phyloP scores from a whole-genome alignment of 441 rosid species.

The Brassica hybrid region DNA sequence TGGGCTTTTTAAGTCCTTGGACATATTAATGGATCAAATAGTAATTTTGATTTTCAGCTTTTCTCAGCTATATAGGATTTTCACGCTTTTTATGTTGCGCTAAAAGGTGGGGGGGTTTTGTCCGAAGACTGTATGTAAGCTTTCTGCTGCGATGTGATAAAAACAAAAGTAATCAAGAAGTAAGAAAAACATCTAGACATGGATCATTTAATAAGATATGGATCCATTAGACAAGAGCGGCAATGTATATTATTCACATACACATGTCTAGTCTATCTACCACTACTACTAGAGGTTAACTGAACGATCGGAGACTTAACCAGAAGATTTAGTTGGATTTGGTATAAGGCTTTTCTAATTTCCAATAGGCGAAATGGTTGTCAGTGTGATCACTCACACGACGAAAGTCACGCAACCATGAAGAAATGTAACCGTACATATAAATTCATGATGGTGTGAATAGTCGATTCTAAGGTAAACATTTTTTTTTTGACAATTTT shows the following conservation, averaged over 20 bases:
- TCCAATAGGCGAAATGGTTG: neutral
- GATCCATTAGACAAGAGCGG: neutral
- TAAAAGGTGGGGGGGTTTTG: neutral
- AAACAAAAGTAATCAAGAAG: neutral
- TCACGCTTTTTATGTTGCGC: neutral
- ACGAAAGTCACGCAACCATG: neutral
- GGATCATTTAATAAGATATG: neutral
- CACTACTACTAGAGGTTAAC: neutral
- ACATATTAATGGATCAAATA: too few species aligned
- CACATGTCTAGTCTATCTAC: neutral
- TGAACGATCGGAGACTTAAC: neutral
- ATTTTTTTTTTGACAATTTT: neutral
- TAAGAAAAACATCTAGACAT: neutral
- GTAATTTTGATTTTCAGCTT: neutral
- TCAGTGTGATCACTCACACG: neutral
- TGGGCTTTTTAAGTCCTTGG: neutral
- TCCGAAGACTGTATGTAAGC: neutral
- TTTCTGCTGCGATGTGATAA: neutral
- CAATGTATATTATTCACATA: neutral
- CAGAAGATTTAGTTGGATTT: neutral
- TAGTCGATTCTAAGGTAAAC: neutral
- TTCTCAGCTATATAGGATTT: neutral
- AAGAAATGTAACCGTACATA: neutral
- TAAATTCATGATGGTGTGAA: neutral
- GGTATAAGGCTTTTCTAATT: constrained; percentile 9